phyloP scores from a whole-genome alignment of 257 asterid genomes.

The Apocynum venetum region DNA sequence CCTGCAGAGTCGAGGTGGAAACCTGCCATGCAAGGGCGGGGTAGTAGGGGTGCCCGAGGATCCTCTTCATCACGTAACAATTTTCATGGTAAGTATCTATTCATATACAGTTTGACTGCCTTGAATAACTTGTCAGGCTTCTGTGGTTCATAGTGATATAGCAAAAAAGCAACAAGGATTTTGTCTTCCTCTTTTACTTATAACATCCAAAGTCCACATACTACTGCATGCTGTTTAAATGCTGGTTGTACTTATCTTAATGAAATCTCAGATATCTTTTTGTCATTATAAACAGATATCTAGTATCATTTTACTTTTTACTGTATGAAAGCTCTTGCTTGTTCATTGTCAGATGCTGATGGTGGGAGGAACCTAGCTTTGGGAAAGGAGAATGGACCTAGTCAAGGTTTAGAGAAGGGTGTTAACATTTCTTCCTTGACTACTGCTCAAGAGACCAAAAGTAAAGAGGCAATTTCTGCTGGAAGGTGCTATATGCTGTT shows the following conservation, averaged over 20 bases:
- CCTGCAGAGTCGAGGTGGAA: conserved; percentile 61
- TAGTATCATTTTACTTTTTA: conserved; percentile 14
- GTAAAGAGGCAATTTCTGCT: conserved; percentile 39
- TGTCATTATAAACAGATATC: not conserved
- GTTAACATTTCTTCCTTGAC: conserved; percentile 32
- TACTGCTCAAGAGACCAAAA: conserved; percentile 43
- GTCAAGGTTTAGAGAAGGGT: conserved; percentile 44
- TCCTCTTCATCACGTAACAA: conserved; percentile 47
- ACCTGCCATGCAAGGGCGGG: conserved; percentile 57
- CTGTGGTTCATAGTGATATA: not conserved
- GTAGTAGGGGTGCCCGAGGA: conserved; percentile 61
- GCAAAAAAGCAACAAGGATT: not conserved
- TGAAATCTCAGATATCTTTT: not conserved
- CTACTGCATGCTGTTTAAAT: not conserved
- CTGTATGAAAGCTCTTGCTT: not conserved
- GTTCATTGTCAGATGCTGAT: conserved; percentile 47
- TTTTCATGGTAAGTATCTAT: conserved; percentile 50
- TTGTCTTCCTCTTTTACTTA: not conserved
- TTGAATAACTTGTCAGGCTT: not conserved
- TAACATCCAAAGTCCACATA: not conserved
- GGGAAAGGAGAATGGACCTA: conserved; percentile 41
- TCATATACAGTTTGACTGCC: not conserved
- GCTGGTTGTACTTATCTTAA: not conserved
- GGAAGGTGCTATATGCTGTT: conserved; percentile 41
- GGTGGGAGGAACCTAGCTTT: conserved; percentile 56